Base-by-base conservation (phyloP, 2,329 filamentous ascomycete species). In the Scedosporium minutisporum region DNA sequence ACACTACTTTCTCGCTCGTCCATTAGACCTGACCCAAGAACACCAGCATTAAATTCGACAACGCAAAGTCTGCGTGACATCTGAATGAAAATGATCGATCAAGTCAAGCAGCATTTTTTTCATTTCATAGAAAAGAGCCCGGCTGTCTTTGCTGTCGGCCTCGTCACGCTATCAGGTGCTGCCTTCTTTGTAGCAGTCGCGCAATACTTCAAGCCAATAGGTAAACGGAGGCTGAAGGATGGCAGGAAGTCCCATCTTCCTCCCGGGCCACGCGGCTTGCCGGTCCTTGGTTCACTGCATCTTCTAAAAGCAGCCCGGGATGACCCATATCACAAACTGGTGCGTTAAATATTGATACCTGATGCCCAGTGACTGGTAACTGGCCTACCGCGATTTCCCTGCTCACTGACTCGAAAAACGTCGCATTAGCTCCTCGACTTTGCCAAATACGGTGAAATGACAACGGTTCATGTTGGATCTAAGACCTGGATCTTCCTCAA, bases 401-500 rank as follows among this genome's bases (percentile, higher is more conserved):
- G n/a, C n/a, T n/a, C n/a, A n/a, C 48, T 14, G 48, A 55, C 18
- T 7, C 29, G 7, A 7, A 33, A 33, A 33, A 7, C 29, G 29
- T 33, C 9, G 29, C 9, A 9, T 23, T 23, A 55, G 48, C 18
- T 55, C 6, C 14, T 14, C 12, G 48, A 55, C 18, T 10, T n/a
- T 2, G 48, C 48, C 55, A 58, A 64, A 27, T 69, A 69, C 60
- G 69, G 69, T n/a, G 69, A 71, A 23, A 69, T 71, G 69, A 65
- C 67, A 27, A 70, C 69, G 1, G 33, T 71, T 18, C 65, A 67
- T 57, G 64, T 73, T 42, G 71, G 71, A 9, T 65, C 69, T 29
- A 76, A 74, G 62, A 78, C 74, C 1, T 78, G 74, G 74, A 68
- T 80, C 18, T 67, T 78, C 16, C 71, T 80, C 5, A 80, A 80